A percentile compares a stretch with the other conserved stretches of the same genome.
phyloP scores from a whole-genome alignment of 257 asterid species.

The Striga asiatica region DNA sequence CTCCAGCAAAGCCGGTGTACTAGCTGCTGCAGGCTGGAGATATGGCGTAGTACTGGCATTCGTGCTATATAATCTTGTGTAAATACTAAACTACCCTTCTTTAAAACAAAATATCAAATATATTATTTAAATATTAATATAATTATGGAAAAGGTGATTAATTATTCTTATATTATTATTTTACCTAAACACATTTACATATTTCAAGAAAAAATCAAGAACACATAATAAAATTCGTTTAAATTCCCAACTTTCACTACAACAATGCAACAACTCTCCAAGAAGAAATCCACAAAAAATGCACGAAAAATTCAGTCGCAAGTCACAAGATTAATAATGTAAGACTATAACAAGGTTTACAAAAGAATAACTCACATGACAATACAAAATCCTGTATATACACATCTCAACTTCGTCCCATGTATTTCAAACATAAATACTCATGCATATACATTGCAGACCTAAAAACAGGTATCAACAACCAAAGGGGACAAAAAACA shows the following conservation, averaged over 20 bases:
- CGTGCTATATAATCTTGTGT: too few species aligned
- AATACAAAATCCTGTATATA: conserved; percentile 8
- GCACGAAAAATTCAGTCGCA: not conserved
- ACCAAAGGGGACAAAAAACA: not conserved
- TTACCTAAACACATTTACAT: too few species aligned
- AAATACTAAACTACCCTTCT: too few species aligned
- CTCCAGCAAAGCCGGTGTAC: not conserved
- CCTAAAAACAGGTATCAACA: not conserved
- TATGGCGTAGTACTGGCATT: too few species aligned
- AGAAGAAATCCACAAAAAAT: not conserved
- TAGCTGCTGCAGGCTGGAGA: not conserved
- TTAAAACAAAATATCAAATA: too few species aligned
- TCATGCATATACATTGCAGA: not conserved
- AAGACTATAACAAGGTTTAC: too few species aligned
- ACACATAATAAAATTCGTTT: too few species aligned
- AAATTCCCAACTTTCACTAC: too few species aligned
- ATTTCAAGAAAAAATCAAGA: too few species aligned
- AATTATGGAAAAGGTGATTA: too few species aligned
- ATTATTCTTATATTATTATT: too few species aligned
- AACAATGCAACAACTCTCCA: not conserved
- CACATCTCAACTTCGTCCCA: conserved; percentile 5
- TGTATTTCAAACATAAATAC: not conserved
- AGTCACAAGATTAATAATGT: not conserved
- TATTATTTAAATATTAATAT: too few species aligned
- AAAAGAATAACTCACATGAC: not conserved